Evolutionary conservation across 108 stramenopile genomes (phyloP).

Genomic region (Epithemia pelagica): DNA sequence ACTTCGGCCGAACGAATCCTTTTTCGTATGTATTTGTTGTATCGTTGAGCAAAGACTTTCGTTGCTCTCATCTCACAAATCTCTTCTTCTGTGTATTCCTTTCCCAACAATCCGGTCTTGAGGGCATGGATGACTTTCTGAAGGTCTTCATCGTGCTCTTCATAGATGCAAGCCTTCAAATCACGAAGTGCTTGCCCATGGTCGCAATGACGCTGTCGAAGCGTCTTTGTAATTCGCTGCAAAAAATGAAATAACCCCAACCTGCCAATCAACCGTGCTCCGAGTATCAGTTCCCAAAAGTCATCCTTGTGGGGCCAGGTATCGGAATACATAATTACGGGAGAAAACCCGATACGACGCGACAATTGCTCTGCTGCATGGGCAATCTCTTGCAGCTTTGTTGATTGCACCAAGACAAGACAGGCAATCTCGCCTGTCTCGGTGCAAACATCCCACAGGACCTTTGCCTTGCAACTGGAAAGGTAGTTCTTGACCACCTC

Average conservation of each 20-base stretch:
- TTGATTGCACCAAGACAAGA: background rate
- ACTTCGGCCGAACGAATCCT: no score
- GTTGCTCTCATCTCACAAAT: no score
- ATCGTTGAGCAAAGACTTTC: no score
- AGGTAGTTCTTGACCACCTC: background rate
- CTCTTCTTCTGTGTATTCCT: no score
- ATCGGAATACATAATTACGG: background rate
- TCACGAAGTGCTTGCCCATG: no score
- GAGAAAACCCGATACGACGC: background rate
- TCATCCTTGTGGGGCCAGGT: background rate
- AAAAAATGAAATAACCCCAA: background rate
- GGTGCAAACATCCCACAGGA: background rate
- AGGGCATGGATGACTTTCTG: no score
- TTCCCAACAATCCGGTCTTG: no score
- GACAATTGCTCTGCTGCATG: background rate
- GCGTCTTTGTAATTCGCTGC: background rate
- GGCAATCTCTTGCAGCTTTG: background rate
- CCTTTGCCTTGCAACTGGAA: background rate
- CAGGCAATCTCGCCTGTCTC: background rate
- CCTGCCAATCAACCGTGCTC: background rate
- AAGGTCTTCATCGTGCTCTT: no score
- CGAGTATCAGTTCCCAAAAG: background rate
- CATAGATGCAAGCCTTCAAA: no score
- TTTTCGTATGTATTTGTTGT: no score
- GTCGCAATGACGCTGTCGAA: no score